Evolutionary conservation across 2,329 filamentous ascomycete genomes (phyloP).

Genomic region (Fusarium sp.): DNA sequence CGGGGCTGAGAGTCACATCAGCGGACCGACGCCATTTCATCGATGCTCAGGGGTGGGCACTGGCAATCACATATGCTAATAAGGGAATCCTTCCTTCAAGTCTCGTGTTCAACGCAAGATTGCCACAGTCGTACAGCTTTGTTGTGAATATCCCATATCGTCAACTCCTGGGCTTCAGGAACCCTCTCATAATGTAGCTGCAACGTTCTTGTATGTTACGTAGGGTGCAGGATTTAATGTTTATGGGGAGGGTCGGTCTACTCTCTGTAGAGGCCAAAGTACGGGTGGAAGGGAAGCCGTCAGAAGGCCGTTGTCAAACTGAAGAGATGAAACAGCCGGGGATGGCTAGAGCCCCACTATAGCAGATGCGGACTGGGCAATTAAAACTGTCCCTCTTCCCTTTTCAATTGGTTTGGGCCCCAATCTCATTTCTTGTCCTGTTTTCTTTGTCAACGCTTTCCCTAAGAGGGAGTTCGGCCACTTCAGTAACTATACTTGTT

Average conservation of each 20-base stretch:
- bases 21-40: background rate
- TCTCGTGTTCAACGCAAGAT: background rate
- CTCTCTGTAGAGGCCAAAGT: background rate
- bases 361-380: background rate
- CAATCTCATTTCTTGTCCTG: no score
- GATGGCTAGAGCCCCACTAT: background rate
- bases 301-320: background rate
- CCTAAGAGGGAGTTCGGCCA: background rate
- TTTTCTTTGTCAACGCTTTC: background rate
- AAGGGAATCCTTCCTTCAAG: background rate
- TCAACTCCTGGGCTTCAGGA: background rate
- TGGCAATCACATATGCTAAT: background rate
- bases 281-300: background rate
- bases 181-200: background rate
- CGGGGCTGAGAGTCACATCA: background rate
- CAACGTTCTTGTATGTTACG: background rate
- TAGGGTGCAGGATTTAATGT: background rate
- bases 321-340: background rate
- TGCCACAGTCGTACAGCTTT: background rate
- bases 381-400: background rate
- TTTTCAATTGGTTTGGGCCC: background rate
- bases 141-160: background rate
- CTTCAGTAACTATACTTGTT: background rate
- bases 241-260: background rate
- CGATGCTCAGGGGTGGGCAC: background rate